Base-by-base conservation (phyloP, 352 stramenopile species). In the Phytophthora capsici region DNA sequence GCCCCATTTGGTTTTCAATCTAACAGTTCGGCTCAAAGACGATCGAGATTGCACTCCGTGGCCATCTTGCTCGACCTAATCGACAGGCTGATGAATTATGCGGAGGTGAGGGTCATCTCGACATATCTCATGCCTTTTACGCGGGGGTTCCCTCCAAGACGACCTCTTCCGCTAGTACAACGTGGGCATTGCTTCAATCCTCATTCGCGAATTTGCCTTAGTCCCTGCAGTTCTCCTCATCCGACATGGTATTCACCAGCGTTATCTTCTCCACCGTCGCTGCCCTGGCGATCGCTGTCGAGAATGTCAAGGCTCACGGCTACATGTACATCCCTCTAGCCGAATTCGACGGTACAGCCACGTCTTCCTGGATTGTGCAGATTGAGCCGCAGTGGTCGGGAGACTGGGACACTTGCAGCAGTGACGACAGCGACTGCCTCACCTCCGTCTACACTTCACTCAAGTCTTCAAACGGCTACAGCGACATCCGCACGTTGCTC, bases 301-400 rank as follows among this genome's bases (percentile, higher is more conserved):
- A 46, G 41, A 32, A 55, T 44, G 60, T 66, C 10, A 57, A 72
- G 14, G 59, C 54, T 4, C 65, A 77, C 43, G 69, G 65, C n/a
- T 75, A 77, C 60, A 74, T 77, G 65, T 65, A 77, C 41, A 71
- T 75, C 32, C 69, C 69, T 20, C 17, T 69, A 49, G 44, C 69
- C 22, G 69, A 77, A 47, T 77, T 77, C 38, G 51, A 23, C 3
- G 60, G 59, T 43, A 52, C 47, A 4, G 65, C 30, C 13, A 77
- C 52, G n/a, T 77, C 69, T 5, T 53, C 66, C 19, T 78, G 61
- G 61, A 50, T 78, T 37, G 66, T 75, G 22, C 61, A 75, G 55
- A 77, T 74, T 28, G 51, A 65, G 2, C 69, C 65, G 10, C 64
- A 74, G 19, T 77, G 59, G 58, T 52, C 58, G 0, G 66, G 69